Evolutionary conservation across 306 rosid genomes (phyloP), one percentile per base, ranked within the genome.

Genomic region (Quercus cerris): DNA sequence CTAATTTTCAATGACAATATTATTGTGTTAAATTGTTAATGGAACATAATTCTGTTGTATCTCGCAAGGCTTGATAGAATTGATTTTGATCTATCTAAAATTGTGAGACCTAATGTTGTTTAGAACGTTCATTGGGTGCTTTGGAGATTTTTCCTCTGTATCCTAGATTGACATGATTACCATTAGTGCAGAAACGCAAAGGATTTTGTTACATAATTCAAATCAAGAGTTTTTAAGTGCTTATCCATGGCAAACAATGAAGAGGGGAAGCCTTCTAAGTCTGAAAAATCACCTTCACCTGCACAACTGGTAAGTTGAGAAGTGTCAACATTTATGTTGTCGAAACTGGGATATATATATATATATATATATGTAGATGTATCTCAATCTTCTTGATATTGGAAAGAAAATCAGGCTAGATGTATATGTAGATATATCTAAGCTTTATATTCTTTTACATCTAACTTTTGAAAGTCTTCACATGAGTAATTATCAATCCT

Each of bases 181-280:
- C 25, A 15, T 78, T 33, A 19, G 22, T 81, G 82, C 81, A 81
- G 74, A 80, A 80, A 67, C 52, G 54, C 41, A 17, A 59, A 55
- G 76, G 58, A 70, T 77, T 66, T 58, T 75, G 31, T 28, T 30
- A 44, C 70, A 33, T 33, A 56, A 63, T 73, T 70, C 49, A 66
- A 66, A 31, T 30, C 44, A 66, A 66, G 49, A 64, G 31, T 64
- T 64, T 30, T n/a, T 4, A 35, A 82, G 82, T 58, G 80, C 84
- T 79, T 66, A 64, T 31, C 74, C 56, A 96, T 96, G 99, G 98
- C 91, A 75, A 90, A 86, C 61, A 90, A 88, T 56, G 97, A 91
- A 85, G 97, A 96, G 46, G 89, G 78, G 68, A 93, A 88, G 82
- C 72, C 92, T 70, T 18, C 76, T 25, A 91, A 96, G 82, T 77